Percentiles rank a stretch among this genome's conserved stretches.
Conservation (phyloP, 2,329 filamentous ascomycete genomes). For the Ophiosphaerella herpotricha region DNA sequence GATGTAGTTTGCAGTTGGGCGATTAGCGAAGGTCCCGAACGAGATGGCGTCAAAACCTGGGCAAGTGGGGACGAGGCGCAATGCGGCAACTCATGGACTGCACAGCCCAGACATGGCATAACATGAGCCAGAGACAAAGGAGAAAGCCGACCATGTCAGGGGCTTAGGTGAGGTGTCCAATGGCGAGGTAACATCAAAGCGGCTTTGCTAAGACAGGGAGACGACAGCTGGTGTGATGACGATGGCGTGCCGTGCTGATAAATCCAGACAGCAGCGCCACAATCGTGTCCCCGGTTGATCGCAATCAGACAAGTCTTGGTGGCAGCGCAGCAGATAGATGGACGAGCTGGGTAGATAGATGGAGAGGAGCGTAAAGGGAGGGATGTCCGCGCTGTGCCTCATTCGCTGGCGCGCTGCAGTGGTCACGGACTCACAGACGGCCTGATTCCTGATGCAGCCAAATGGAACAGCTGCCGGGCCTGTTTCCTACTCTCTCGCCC, state of each 20-base stretch:
- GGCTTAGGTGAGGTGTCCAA: background rate
- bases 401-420: slow-evolving; percentile 28
- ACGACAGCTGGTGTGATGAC: slow-evolving; percentile 16
- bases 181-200: background rate
- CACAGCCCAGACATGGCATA: background rate
- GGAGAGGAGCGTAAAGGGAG: no score
- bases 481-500: slow-evolving; percentile 2
- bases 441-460: no score
- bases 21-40: background rate
- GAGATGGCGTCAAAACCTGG: no score
- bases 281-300: no score
- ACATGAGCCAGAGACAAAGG: background rate
- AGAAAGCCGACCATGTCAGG: no score
- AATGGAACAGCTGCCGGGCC: no score
- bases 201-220: background rate
- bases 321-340: background rate
- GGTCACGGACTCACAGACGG: slow-evolving; percentile 10
- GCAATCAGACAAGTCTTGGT: no score
- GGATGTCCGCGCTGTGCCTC: slow-evolving; percentile 6
- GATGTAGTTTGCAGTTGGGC: no score
- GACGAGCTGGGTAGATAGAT: no score
- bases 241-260: slow-evolving; percentile 36
- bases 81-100: no score
- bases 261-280: slow-evolving; percentile 24
- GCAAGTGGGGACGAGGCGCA: background rate